These are phyloP conservation scores for Penicillium simplicissimum DNA, from an alignment of 495 filamentous ascomycete genomes.

Conservation along the genomic window DNA sequence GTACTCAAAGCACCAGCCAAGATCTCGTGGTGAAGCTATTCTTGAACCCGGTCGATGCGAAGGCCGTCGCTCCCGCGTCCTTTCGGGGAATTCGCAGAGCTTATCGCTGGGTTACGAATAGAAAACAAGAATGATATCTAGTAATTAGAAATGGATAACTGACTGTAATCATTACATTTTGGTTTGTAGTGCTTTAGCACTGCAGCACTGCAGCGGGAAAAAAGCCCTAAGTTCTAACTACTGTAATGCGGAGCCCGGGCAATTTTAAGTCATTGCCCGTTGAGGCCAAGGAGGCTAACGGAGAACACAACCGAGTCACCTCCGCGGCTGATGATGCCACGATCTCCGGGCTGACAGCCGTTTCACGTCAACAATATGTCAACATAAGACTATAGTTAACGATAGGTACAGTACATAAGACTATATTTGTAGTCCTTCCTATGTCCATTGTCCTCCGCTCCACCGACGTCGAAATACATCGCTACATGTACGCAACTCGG, in stretches of 20 bases:
- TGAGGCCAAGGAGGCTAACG: background rate
- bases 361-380: background rate
- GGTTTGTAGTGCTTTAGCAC: background rate
- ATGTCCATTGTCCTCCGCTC: background rate
- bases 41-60: slow-evolving; percentile 1
- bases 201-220: background rate
- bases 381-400: background rate
- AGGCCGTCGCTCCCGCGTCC: background rate
- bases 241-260: slow-evolving; percentile 7
- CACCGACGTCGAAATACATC: background rate
- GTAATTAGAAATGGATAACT: background rate
- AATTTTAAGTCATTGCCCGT: slow-evolving; percentile 6
- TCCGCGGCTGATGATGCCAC: slow-evolving; percentile 13
- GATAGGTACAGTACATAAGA: background rate
- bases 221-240: background rate
- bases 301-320: slow-evolving; percentile 19
- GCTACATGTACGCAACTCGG: background rate
- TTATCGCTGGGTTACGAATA: slow-evolving; percentile 13
- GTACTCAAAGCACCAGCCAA: background rate
- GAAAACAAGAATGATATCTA: slow-evolving; percentile 2
- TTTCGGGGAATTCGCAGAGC: background rate
- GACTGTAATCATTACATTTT: background rate
- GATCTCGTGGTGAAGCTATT: background rate
- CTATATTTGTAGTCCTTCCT: background rate
- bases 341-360: slow-evolving; percentile 6